phyloP scores from a whole-genome alignment of 768 basidiomycete genomes.

The Agaricus subrufescens region DNA sequence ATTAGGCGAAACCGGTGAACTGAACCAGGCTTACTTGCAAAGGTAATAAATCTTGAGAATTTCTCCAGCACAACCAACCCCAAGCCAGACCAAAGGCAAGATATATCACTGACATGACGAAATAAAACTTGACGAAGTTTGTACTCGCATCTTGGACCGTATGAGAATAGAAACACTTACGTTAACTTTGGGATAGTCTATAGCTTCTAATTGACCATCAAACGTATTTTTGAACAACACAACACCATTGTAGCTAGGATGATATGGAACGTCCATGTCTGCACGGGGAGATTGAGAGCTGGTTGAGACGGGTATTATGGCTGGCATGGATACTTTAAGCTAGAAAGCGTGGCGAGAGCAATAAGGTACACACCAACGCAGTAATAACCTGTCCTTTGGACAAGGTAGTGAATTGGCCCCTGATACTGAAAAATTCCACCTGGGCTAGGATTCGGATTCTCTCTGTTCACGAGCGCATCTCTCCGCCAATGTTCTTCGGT shows the following conservation, averaged over 20 bases:
- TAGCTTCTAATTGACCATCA: slow-evolving; percentile 81
- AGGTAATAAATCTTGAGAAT: slow-evolving; percentile 79
- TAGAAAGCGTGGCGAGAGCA: background rate
- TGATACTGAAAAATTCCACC: slow-evolving; percentile 50
- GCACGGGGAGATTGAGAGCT: slow-evolving; percentile 37
- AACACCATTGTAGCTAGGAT: slow-evolving; percentile 73
- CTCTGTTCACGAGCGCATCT: slow-evolving; percentile 16
- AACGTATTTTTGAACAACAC: slow-evolving; percentile 89
- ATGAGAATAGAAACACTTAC: slow-evolving; percentile 42
- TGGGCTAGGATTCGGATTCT: slow-evolving; percentile 39
- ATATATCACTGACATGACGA: slow-evolving; percentile 81
- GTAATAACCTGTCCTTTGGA: slow-evolving; percentile 89
- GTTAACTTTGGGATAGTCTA: slow-evolving; percentile 96
- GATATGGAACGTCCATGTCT: slow-evolving; percentile 51
- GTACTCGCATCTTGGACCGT: background rate
- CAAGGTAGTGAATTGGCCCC: slow-evolving; percentile 76
- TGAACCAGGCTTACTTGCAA: slow-evolving; percentile 59
- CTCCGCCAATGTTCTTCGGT: slow-evolving; percentile 42
- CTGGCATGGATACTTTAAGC: slow-evolving; percentile 29
- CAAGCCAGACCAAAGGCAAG: slow-evolving; percentile 61
- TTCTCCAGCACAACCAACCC: slow-evolving; percentile 80
- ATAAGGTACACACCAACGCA: slow-evolving; percentile 71
- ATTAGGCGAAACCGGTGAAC: background rate
- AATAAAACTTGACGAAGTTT: slow-evolving; percentile 67
- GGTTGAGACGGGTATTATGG: slow-evolving; percentile 87